Evolutionary conservation across 2,329 filamentous ascomycete species (phyloP).

Genomic region (Colletotrichum sp.): DNA sequence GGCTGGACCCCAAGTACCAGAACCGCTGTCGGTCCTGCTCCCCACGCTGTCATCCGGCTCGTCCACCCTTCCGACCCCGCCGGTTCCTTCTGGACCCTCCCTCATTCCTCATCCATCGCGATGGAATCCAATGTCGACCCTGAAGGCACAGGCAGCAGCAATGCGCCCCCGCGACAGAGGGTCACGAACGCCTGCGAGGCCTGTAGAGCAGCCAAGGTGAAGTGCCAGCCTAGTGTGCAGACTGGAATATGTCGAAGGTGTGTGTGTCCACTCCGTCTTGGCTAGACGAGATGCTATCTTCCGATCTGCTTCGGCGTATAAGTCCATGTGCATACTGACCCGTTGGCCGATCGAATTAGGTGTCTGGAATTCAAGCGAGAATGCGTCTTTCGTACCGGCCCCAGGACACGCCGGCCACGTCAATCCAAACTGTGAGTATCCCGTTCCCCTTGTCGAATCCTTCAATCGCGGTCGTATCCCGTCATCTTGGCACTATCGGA

Average conservation of each 20-base stretch:
- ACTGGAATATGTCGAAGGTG: slow-evolving; percentile 58
- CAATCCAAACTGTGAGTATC: slow-evolving; percentile 45
- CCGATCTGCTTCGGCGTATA: slow-evolving; percentile 11
- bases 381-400: slow-evolving; percentile 55
- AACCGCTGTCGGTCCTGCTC: background rate
- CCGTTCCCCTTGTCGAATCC: background rate
- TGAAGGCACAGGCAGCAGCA: background rate
- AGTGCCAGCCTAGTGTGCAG: slow-evolving; percentile 53
- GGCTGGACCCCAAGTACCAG: background rate
- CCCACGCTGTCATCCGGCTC: background rate
- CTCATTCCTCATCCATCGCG: background rate
- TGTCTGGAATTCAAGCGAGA: slow-evolving; percentile 58
- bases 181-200: slow-evolving; percentile 55
- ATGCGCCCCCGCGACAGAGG: slow-evolving; percentile 5
- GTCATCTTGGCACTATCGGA: background rate
- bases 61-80: background rate
- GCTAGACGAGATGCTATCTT: background rate
- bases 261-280: background rate
- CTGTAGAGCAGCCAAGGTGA: slow-evolving; percentile 58
- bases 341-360: slow-evolving; percentile 33
- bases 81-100: background rate
- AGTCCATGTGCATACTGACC: background rate
- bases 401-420: slow-evolving; percentile 53
- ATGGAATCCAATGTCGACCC: background rate
- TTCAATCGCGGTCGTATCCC: background rate